These are phyloP conservation scores for Sinapis alba DNA, from an alignment of 441 rosid species.

Conservation along the genomic window DNA sequence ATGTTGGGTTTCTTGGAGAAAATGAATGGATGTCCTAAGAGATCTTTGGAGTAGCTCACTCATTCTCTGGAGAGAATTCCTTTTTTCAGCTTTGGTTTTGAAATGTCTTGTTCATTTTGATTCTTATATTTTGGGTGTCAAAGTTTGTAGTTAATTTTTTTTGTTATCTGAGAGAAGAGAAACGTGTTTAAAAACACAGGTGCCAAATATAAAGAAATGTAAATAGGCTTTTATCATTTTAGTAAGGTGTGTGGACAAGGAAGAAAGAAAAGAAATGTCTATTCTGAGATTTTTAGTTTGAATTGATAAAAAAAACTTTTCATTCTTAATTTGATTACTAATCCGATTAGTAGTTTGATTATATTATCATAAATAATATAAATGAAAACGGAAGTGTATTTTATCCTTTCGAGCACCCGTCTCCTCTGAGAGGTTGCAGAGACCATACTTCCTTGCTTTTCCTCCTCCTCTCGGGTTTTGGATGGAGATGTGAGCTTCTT, in stretches of 20 bases:
- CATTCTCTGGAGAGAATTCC: slow-evolving; percentile 20
- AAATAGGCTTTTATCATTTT: neutral
- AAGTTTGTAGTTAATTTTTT: no score
- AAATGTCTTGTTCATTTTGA: slow-evolving; percentile 11
- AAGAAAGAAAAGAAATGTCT: neutral
- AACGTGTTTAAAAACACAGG: no score
- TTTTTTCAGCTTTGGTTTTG: slow-evolving; percentile 17
- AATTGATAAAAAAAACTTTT: neutral
- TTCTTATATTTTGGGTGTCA: neutral
- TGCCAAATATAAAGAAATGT: no score
- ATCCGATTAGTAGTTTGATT: neutral
- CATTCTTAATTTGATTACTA: neutral
- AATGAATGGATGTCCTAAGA: slow-evolving; percentile 21
- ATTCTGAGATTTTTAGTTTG: neutral
- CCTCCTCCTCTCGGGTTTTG: slow-evolving; percentile 19
- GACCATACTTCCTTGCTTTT: slow-evolving; percentile 50
- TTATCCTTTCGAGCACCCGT: slow-evolving; percentile 15
- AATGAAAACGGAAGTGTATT: neutral
- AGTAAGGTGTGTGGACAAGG: neutral
- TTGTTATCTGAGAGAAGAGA: no score
- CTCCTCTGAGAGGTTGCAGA: slow-evolving; percentile 16
- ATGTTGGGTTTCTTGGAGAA: slow-evolving; percentile 6
- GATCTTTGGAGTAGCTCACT: slow-evolving; percentile 22
- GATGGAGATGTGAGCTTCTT: slow-evolving; percentile 37
- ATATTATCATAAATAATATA: neutral